Base-by-base conservation (phyloP, 2,329 filamentous ascomycete genomes). In the Arthroderma uncinatum region DNA sequence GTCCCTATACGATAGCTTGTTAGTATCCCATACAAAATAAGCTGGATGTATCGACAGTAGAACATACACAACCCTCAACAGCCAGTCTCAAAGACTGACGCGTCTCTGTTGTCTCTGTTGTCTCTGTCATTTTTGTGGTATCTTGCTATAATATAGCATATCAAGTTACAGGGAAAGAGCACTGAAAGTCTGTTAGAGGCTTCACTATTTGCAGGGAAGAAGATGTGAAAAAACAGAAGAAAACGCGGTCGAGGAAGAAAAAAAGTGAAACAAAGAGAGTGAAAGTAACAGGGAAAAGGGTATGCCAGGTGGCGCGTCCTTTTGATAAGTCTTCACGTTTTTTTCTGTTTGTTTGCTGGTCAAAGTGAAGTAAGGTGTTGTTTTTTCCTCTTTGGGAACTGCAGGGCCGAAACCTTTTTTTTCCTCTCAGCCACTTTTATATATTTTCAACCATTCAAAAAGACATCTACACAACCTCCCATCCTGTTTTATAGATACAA, bases 1-100 rank as follows among this genome's bases (percentile, higher is more conserved):
- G 93, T 58, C 92, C 92, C 88, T 93, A 55, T n/a, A 42, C 6
- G 25, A 9, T 25, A n/a, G 12, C 6, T 10, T n/a, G 25, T 55
- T 42, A 39, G 37, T 14, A 52, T n/a, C 23, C 9, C n/a, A 16
- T 21, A 10, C 12, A 23, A 33, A 52, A 14, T 52, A 8, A 36
- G 16, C n/a, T 39, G 19, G 23, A 16, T 19, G 25, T n/a, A 16
- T 14, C 10, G 23, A 28, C 37, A 8, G 6, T 12, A 12, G 7
- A 34, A 53, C 59, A 56, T 48, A 60, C 59, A 47, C 59, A 60
- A 34, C 59, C 59, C 42, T 60, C 59, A 12, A 60, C 47, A 33
- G 59, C 59, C 10, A 60, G 19, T n/a, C 59, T 57, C 36, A 50
- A n/a, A n/a, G 44, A 16, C 2, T 14, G 44, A 16, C 44, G 28